Percentiles rank a stretch among this genome's conserved stretches.
Conservation (phyloP, 139 green algal genomes). For the Auxenochlorella pyrenoidosa region DNA sequence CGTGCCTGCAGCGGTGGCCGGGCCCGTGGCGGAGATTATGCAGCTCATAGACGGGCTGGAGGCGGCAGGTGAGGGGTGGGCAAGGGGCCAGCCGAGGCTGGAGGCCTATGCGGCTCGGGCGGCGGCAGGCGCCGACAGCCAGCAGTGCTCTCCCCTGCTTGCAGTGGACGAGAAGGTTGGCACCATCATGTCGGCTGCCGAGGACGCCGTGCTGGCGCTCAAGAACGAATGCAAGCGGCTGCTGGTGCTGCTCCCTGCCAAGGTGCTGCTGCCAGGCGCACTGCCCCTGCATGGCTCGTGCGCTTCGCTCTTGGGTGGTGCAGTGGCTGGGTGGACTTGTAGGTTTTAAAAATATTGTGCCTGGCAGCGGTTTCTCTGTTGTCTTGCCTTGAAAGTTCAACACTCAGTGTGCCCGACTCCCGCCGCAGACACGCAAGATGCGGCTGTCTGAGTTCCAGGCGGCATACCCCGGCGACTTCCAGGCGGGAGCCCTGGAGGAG, state of each 20-base stretch:
- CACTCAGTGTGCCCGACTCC: not conserved
- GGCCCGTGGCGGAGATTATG: slow-evolving; percentile 15
- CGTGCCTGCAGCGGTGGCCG: not conserved
- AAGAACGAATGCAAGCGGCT: slow-evolving; percentile 31
- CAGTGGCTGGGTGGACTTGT: too few species aligned
- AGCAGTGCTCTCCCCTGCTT: not conserved
- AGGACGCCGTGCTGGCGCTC: slow-evolving; percentile 40
- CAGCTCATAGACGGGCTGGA: slow-evolving; percentile 30
- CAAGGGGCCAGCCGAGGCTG: not conserved
- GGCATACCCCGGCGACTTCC: slow-evolving; percentile 43
- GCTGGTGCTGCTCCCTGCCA: slow-evolving; percentile 41
- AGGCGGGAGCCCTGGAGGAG: slow-evolving; percentile 43
- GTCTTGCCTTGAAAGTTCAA: too few species aligned
- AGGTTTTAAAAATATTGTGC: not conserved
- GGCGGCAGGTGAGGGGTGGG: not conserved
- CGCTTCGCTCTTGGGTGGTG: too few species aligned
- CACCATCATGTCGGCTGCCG: slow-evolving; percentile 36
- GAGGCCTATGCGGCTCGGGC: not conserved
- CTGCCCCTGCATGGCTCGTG: not conserved
- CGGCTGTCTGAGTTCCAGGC: slow-evolving; percentile 35
- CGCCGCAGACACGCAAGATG: slow-evolving; percentile 40
- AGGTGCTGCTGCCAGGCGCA: not conserved
- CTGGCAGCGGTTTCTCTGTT: too few species aligned
- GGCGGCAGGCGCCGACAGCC: slow-evolving; percentile 1
- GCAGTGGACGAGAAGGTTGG: slow-evolving; percentile 47